Evolutionary conservation across 2,329 filamentous ascomycete species (phyloP), one percentile per base, ranked within the genome.

Genomic region (Dothideomycetes sp.): DNA sequence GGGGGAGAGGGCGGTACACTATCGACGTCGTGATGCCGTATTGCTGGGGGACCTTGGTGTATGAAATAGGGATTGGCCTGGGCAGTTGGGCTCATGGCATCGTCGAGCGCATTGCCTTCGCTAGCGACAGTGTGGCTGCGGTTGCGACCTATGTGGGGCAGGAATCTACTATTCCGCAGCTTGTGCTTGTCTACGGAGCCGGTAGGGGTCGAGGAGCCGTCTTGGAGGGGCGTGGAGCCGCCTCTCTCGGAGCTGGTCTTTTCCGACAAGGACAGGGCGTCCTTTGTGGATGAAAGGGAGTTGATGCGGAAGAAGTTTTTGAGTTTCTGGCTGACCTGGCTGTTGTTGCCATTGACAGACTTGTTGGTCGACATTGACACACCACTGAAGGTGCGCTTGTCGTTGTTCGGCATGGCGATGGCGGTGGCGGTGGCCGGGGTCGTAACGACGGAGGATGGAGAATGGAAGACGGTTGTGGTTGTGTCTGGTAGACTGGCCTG

Each of bases 31-130:
- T 93, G 87, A 66, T 98, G 91, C 57, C 89, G 81, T 52, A 96
- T 70, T 48, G 85, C 84, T 3, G 91, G 91, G 52, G 87, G 87
- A 42, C 91, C 91, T 64, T 98, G 91, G 59, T 96, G 91, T 49
- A 80, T 84, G 62, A 96, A 98, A 65, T 98, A 98, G 14, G 91
- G 91, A 60, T 98, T 98, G 48, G 87, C 89, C 56, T 89, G 79
- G 37, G 88, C 89, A 4, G 87, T 96, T 18, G 91, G 91, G 56
- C 88, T 94, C 54, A 94, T 72, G 45, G 77, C 71, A 61, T 95
- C 88, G 51, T 95, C 89, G 48, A 95, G 73, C 43, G 81, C 77
- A 57, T 95, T 87, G 51, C 88, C 88, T 64, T 95, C 89, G 63
- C 87, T 94, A 50, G 85, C 85, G 41, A 93, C 84, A 18, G 89